phyloP scores from a whole-genome alignment of 106 monocot genomes.

The Cymbidium sinense region DNA sequence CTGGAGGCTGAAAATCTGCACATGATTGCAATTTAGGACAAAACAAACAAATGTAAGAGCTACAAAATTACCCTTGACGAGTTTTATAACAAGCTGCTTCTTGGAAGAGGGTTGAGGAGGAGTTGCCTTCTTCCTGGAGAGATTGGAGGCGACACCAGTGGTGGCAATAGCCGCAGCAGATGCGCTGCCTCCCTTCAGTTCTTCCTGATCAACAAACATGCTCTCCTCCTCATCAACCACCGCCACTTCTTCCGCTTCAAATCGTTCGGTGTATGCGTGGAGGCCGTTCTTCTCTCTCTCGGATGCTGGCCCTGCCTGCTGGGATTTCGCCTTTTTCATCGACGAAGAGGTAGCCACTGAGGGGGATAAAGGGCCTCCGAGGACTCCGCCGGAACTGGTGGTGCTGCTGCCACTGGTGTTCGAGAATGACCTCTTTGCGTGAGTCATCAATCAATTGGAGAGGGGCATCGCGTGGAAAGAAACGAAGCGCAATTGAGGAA shows the following conservation, averaged over 20 bases:
- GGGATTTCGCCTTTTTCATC: slow-evolving; percentile 25
- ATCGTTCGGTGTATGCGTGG: slow-evolving; percentile 7
- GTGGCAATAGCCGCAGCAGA: not conserved
- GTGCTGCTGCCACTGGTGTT: slow-evolving; percentile 7
- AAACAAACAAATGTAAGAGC: not conserved
- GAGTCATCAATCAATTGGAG: slow-evolving; percentile 20
- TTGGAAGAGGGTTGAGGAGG: slow-evolving; percentile 21
- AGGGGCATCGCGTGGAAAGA: slow-evolving; percentile 1
- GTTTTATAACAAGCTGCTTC: slow-evolving; percentile 24
- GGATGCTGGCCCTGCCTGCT: not conserved
- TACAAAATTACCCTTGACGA: slow-evolving; percentile 14
- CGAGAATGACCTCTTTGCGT: slow-evolving; percentile 18
- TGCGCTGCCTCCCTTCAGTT: slow-evolving; percentile 5
- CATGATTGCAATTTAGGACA: not conserved
- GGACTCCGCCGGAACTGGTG: slow-evolving; percentile 12
- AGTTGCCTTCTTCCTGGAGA: slow-evolving; percentile 27
- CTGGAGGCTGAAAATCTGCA: not conserved
- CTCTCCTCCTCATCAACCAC: slow-evolving; percentile 14
- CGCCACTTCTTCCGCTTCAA: not conserved
- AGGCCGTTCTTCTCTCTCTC: slow-evolving; percentile 16
- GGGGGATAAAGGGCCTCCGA: slow-evolving; percentile 2
- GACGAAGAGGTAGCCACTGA: slow-evolving; percentile 7
- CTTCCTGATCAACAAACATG: slow-evolving; percentile 18
- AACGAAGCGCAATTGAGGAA: not conserved
- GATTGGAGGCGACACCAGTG: slow-evolving; percentile 18